Evolutionary conservation across 768 basidiomycete genomes (phyloP), one percentile per base, ranked within the genome.

Genomic region (Boletus eberwhitei): DNA sequence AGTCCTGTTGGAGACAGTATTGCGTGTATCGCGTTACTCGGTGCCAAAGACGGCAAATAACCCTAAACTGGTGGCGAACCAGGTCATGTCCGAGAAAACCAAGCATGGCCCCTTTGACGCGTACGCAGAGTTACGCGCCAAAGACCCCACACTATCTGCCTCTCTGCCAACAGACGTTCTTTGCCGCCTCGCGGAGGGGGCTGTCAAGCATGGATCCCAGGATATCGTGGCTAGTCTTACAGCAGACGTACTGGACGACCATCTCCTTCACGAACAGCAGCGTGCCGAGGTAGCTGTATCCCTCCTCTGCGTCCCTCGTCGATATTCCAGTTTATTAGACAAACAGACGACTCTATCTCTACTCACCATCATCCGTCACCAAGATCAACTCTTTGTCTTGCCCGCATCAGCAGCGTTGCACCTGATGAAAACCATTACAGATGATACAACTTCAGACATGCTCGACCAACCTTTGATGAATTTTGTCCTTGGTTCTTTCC

Each of bases 211-310:
- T 62, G 62, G 69, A 73, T 67, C 62, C 42, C 45, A 67, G 59
- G 53, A 52, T 46, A 67, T 74, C 44, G 55, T 74, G 74, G 73
- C 68, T 75, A 42, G 61, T 74, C 69, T 74, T 62, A 44, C 73
- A 50, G 66, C 72, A 75, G 73, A 74, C 73, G 57, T 76, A 66
- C 47, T 76, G 73, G 73, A 64, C 50, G 56, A 57, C 21, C 57
- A 53, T 26, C 59, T 69, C 50, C 58, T 60, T 32, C 24, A n/a
- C 13, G 55, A 52, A 41, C 47, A 57, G 31, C 60, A 55, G 37
- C 69, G 67, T 14, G 56, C 61, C 24, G 48, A 59, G 42, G 54
- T 71, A 67, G 71, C 69, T 3, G 46, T 52, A 2, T 52, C 58
- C 19, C 66, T 71, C 32, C 64, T 71, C 29, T 62, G 60, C 49